Conservation (phyloP, 2,329 filamentous ascomycete species). For the Curvularia sp. region DNA sequence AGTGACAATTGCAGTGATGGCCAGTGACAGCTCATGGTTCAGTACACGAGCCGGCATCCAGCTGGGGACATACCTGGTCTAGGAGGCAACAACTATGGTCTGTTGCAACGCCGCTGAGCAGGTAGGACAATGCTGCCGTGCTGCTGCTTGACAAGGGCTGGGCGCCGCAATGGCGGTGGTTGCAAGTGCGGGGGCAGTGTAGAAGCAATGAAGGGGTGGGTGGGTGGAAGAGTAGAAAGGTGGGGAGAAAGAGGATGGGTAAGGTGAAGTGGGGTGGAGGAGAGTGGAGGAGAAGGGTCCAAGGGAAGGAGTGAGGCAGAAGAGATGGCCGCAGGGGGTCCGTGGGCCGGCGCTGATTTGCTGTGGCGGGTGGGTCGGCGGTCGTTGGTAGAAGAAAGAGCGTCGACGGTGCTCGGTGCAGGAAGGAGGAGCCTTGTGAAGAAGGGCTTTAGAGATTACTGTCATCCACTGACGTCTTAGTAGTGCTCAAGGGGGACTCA, state of each 20-base stretch:
- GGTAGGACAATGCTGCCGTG: neutral
- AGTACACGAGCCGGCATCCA: neutral
- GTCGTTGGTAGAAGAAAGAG: conserved; percentile 18
- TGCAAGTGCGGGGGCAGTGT: neutral
- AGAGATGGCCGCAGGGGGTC: conserved; percentile 17
- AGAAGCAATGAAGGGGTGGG: neutral
- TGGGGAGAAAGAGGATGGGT: conserved; percentile 14
- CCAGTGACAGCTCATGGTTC: neutral
- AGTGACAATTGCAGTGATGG: no score
- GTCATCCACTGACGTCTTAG: conserved; percentile 29
- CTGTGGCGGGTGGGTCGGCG: conserved; percentile 26
- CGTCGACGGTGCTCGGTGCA: conserved; percentile 18
- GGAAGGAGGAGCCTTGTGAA: conserved; percentile 30
- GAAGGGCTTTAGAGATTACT: conserved; percentile 41
- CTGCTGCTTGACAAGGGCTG: conserved; percentile 1
- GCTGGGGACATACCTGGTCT: neutral
- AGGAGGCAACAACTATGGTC: neutral
- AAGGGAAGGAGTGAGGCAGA: conserved; percentile 18
- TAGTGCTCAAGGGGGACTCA: conserved; percentile 16
- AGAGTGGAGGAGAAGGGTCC: conserved; percentile 4
- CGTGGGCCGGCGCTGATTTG: conserved; percentile 16
- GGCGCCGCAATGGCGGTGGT: neutral
- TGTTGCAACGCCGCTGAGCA: conserved; percentile 1
- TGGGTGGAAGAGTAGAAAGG: conserved; percentile 1
- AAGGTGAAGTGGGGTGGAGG: neutral